phyloP scores from a whole-genome alignment of 768 basidiomycete species.

The Amylocystis lapponica region DNA sequence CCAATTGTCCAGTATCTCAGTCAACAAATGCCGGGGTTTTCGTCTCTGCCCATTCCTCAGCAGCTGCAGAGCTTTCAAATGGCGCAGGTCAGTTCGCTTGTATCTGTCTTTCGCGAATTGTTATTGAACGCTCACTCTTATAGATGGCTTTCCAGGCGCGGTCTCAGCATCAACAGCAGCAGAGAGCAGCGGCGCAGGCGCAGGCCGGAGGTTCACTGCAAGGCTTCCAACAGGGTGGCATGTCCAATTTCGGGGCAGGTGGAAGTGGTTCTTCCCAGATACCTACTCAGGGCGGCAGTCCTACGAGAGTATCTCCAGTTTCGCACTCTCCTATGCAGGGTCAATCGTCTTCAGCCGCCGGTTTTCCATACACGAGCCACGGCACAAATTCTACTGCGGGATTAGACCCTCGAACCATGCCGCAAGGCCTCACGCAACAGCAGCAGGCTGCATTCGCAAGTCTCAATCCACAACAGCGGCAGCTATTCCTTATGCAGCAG shows the following conservation, averaged over 20 bases:
- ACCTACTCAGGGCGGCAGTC: conserved; percentile 16
- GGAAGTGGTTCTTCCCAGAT: conserved; percentile 9
- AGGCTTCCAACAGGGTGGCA: background rate
- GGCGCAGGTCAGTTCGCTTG: conserved; percentile 51
- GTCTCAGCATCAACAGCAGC: conserved; percentile 27
- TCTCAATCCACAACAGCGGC: conserved; percentile 36
- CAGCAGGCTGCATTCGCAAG: conserved; percentile 18
- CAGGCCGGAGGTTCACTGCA: conserved; percentile 5
- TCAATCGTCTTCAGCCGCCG: conserved; percentile 2
- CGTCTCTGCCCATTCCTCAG: conserved; percentile 40
- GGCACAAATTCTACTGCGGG: conserved; percentile 11
- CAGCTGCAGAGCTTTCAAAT: conserved; percentile 57
- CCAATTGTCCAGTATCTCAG: conserved; percentile 54
- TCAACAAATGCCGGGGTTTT: conserved; percentile 47
- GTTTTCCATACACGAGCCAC: conserved; percentile 9
- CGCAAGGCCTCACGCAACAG: conserved; percentile 23
- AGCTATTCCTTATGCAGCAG: conserved; percentile 37
- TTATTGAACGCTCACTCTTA: background rate
- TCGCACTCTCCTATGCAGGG: conserved; percentile 15
- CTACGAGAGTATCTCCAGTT: conserved; percentile 17
- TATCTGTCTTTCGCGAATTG: conserved; percentile 2
- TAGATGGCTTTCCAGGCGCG: conserved; percentile 15
- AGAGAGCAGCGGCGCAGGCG: conserved; percentile 20
- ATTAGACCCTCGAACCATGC: conserved; percentile 10
- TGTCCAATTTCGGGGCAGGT: conserved; percentile 7